Conservation (phyloP, 306 rosid genomes). For the Cicer cuneatum region DNA sequence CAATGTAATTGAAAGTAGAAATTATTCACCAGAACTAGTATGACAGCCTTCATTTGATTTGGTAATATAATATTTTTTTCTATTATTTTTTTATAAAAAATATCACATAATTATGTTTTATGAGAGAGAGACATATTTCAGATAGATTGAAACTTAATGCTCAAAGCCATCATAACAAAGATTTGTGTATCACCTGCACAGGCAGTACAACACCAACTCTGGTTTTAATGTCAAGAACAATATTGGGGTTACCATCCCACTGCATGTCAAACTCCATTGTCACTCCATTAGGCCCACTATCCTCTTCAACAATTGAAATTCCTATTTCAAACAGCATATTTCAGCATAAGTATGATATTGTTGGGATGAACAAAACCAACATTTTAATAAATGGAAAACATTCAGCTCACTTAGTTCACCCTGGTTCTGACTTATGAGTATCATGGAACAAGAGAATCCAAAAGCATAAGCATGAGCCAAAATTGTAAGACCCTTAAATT, state of each 20-base stretch:
- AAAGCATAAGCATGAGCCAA: no score
- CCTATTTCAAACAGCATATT: conserved; percentile 55
- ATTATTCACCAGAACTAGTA: background rate
- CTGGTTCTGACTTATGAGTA: background rate
- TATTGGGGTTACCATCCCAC: conserved; percentile 93
- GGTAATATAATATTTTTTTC: background rate
- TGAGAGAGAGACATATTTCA: no score
- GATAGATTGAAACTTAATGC: background rate
- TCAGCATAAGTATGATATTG: conserved; percentile 32
- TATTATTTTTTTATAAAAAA: background rate
- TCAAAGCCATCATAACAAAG: conserved; percentile 12
- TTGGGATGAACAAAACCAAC: conserved; percentile 35
- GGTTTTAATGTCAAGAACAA: conserved; percentile 83
- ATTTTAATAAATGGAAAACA: conserved; percentile 12
- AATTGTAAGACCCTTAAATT: no score
- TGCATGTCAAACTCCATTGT: conserved; percentile 92
- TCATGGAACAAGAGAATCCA: no score
- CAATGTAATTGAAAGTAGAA: background rate
- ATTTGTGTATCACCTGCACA: conserved; percentile 67
- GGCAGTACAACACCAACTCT: conserved; percentile 78
- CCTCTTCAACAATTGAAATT: conserved; percentile 68
- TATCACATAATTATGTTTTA: background rate
- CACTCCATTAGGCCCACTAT: conserved; percentile 60
- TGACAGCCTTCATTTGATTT: conserved; percentile 11
- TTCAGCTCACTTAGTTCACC: conserved; percentile 29